phyloP scores from a whole-genome alignment of 257 asterid genomes.

The Orobanche coerulescens region DNA sequence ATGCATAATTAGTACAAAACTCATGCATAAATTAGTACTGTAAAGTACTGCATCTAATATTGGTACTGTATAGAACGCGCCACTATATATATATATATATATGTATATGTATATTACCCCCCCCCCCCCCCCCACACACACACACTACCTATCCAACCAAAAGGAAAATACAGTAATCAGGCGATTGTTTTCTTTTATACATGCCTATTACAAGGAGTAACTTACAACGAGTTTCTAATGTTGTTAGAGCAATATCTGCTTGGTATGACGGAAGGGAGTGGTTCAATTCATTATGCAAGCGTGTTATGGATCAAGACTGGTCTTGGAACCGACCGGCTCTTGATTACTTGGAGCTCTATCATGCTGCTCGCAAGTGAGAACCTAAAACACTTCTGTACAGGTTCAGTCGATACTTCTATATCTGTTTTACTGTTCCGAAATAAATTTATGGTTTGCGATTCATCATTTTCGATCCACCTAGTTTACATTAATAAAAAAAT shows the following conservation, averaged over 20 bases:
- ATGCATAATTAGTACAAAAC: too few species aligned
- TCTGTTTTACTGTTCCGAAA: slow-evolving; percentile 6
- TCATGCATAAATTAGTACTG: too few species aligned
- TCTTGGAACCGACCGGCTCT: slow-evolving; percentile 99
- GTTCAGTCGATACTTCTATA: slow-evolving; percentile 25
- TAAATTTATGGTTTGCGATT: slow-evolving; percentile 12
- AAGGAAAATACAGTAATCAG: background rate
- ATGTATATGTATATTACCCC: too few species aligned
- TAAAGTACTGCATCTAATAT: too few species aligned
- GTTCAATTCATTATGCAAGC: slow-evolving; percentile 71
- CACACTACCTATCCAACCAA: background rate
- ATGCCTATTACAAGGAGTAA: too few species aligned
- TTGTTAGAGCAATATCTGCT: slow-evolving; percentile 68
- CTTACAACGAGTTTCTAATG: background rate
- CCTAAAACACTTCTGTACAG: slow-evolving; percentile 33
- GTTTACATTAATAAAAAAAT: slow-evolving; percentile 5
- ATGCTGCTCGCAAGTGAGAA: slow-evolving; percentile 67
- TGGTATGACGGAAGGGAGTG: slow-evolving; percentile 84
- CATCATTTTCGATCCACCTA: background rate
- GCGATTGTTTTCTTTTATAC: too few species aligned
- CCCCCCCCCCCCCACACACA: too few species aligned
- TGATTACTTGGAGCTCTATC: slow-evolving; percentile 97
- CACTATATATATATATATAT: too few species aligned
- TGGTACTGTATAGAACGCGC: too few species aligned
- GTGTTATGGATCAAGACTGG: slow-evolving; percentile 99